Evolutionary conservation across 23 red algal genomes (phyloP).

Genomic region (Pyropia yezoensis): DNA sequence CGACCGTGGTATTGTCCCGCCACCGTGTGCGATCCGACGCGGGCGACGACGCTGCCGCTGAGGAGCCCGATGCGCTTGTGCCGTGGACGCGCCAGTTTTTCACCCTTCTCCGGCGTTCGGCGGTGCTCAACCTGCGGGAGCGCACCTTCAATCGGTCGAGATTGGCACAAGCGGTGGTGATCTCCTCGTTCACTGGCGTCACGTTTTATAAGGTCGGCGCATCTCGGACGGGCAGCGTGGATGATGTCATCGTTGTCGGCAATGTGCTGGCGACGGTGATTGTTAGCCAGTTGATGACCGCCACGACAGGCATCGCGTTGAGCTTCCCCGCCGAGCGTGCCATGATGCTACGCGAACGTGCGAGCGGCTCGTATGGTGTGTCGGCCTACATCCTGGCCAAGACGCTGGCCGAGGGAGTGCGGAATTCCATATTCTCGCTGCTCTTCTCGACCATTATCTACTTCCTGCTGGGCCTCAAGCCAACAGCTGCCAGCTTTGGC

Average conservation of each 20-base stretch:
- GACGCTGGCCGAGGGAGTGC: conserved; percentile 43
- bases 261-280: conserved; percentile 76
- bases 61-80: conserved; percentile 10
- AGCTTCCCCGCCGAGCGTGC: conserved; percentile 66
- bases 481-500: background rate
- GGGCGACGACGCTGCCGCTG: background rate
- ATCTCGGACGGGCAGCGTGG: conserved; percentile 10
- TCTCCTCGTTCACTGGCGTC: conserved; percentile 66
- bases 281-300: conserved; percentile 62
- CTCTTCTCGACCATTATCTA: conserved; percentile 64
- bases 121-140: conserved; percentile 49
- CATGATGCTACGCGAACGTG: conserved; percentile 68
- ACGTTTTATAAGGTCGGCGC: conserved; percentile 53
- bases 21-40: background rate
- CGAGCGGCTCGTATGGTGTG: conserved; percentile 77
- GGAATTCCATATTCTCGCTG: conserved; percentile 43
- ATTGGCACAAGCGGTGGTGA: conserved; percentile 67
- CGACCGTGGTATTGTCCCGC: background rate
- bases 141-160: conserved; percentile 39
- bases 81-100: conserved; percentile 37
- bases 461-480: conserved; percentile 77
- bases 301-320: conserved; percentile 51
- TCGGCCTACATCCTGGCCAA: conserved; percentile 75
- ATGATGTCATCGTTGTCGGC: conserved; percentile 28
- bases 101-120: conserved; percentile 38